Evolutionary conservation across 805 yeast genomes (phyloP).

Genomic region (Alloascoidea africana): DNA sequence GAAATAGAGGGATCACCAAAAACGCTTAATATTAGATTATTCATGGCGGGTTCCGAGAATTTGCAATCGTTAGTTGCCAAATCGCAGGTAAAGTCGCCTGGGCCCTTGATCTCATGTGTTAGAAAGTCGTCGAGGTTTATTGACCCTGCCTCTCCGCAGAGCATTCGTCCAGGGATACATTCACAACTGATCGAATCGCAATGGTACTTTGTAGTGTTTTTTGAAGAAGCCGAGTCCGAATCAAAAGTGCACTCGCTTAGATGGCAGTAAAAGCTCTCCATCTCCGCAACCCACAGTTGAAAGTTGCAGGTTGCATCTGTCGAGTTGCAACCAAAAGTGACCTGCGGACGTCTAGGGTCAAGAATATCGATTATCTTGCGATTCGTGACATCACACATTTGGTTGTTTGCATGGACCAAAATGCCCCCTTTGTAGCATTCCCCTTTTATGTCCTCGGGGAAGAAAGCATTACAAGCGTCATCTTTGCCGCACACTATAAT

Average conservation of each 20-base stretch:
- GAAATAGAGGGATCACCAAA: conserved; percentile 93
- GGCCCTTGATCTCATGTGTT: conserved; percentile 80
- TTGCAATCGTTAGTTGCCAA: conserved; percentile 42
- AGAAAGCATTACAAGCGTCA: conserved; percentile 64
- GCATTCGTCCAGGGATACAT: conserved; percentile 83
- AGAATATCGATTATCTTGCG: conserved; percentile 70
- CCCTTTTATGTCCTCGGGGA: conserved; percentile 78
- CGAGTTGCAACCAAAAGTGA: conserved; percentile 76
- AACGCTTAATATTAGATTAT: conserved; percentile 74
- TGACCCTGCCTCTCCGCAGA: conserved; percentile 90
- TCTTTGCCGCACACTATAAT: conserved; percentile 66
- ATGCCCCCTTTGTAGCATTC: conserved; percentile 83
- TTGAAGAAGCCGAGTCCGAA: conserved; percentile 28
- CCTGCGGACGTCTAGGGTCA: conserved; percentile 76
- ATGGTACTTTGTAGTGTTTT: conserved; percentile 56
- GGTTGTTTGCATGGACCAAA: conserved; percentile 65
- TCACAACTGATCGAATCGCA: conserved; percentile 74
- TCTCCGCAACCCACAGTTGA: conserved; percentile 91
- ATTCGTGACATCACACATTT: conserved; percentile 89
- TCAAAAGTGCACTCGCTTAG: conserved; percentile 58
- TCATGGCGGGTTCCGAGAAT: conserved; percentile 93
- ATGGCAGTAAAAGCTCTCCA: conserved; percentile 85
- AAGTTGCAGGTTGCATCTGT: conserved; percentile 58
- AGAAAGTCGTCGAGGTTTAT: conserved; percentile 90
- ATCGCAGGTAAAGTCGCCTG: conserved; percentile 84